Percentiles rank a stretch among this genome's conserved stretches.
Evolutionary conservation across 306 rosid species (phyloP).

Genomic region (Begonia fuchsioides): DNA sequence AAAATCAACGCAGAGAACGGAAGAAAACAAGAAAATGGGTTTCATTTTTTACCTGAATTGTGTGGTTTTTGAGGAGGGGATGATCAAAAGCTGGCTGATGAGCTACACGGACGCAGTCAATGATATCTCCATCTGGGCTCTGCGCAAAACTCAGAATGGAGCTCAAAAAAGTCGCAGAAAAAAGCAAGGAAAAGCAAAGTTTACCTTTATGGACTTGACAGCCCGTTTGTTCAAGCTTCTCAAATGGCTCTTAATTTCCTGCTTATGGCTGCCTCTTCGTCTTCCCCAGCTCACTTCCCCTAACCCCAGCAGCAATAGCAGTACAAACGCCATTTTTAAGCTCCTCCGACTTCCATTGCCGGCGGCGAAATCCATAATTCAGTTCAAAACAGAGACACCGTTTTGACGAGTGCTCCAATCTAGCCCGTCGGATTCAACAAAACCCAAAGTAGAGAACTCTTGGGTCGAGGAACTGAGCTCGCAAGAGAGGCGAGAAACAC

Average conservation of each 20-base stretch:
- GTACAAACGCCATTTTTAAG: not conserved
- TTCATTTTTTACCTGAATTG: conserved; percentile 27
- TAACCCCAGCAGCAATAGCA: conserved; percentile 7
- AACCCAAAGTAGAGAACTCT: not conserved
- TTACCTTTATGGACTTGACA: conserved; percentile 39
- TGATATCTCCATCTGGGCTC: conserved; percentile 89
- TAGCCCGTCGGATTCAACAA: not conserved
- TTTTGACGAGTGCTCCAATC: not conserved
- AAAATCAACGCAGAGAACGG: not conserved
- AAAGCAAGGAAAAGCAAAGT: not conserved
- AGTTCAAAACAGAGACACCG: not conserved
- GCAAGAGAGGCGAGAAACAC: not conserved
- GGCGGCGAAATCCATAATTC: not conserved
- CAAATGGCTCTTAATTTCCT: conserved; percentile 33
- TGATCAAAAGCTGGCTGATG: conserved; percentile 87
- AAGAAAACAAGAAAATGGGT: not conserved
- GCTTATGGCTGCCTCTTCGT: conserved; percentile 18
- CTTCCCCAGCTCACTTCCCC: conserved; percentile 18
- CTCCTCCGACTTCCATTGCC: not conserved
- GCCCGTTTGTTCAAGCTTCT: conserved; percentile 34
- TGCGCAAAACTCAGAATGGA: conserved; percentile 12
- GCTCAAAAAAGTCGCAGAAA: not conserved
- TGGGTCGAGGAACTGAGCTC: no score
- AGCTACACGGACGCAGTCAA: conserved; percentile 63
- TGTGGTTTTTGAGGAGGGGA: conserved; percentile 79